Base-by-base conservation (phyloP, 2,329 filamentous ascomycete species). In the Phialemoniopsis sp. region DNA sequence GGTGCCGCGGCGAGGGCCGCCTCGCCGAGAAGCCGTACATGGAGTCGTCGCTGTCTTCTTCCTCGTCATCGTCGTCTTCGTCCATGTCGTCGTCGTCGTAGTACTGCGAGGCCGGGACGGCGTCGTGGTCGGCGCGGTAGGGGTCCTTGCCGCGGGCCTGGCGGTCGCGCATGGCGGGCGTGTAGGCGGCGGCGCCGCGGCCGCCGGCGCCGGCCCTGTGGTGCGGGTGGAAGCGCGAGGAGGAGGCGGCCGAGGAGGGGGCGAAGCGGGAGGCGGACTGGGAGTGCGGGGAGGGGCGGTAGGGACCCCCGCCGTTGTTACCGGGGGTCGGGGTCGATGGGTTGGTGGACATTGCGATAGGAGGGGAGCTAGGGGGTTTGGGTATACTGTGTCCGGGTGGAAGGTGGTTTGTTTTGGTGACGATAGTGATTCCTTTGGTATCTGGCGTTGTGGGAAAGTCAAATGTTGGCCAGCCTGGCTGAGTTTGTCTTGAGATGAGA, bases 121-220 rank as follows among this genome's bases (percentile, higher is more conserved):
- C 21, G 21, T 26, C 21, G 21, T 26, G 50, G 29, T 62, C 59
- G 17, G 55, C 48, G 32, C 56, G 46, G 50, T 76, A 76, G 1
- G 73, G 72, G 44, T 80, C 68, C 50, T 78, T 78, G 37, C 77
- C 76, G 31, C 78, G 66, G 5, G 78, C 73, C 55, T 82, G 78
- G 6, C 67, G 67, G 53, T 81, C 76, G 50, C 74, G 72, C 72
- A 76, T 76, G 42, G 64, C 57, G 15, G 63, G 47, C 1, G 72
- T 75, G 55, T 76, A 73, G 37, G 42, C 26, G 4, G 28, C 14
- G n/a, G 18, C 29, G 36, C 26, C 21, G 33, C n/a, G 43, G 41
- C 33, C 21, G 42, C 15, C 13, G 41, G 29, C 15, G 34, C 31
- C 14, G 32, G 14, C 28, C 29, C 31, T 37, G 40, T 12, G 36